Conservation (phyloP, 345 rosid species). For the Hibiscus mutabilis region DNA sequence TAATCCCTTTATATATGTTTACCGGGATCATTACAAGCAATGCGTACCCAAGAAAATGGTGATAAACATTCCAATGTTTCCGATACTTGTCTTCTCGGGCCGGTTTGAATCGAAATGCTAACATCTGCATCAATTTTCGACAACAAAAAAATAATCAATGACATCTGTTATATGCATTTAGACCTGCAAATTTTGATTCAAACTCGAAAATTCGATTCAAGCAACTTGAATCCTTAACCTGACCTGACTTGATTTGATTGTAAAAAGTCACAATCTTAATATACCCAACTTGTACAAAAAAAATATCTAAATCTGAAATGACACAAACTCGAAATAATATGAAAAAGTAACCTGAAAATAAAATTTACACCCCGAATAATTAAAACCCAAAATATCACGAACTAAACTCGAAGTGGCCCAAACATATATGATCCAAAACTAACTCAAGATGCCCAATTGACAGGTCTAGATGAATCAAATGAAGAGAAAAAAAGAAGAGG, state of each 20-base stretch:
- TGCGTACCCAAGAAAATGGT: slow-evolving; percentile 43
- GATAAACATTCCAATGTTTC: slow-evolving; percentile 53
- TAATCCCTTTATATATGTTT: slow-evolving; percentile 41
- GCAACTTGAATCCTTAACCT: too few relatives aligned
- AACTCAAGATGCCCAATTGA: neutral
- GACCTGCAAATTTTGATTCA: neutral
- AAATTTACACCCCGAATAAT: too few relatives aligned
- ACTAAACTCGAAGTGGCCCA: too few relatives aligned
- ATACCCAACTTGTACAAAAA: too few relatives aligned
- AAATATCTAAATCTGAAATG: too few relatives aligned
- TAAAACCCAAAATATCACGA: too few relatives aligned
- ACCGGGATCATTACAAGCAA: slow-evolving; percentile 31
- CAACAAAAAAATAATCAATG: neutral
- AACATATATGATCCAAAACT: neutral
- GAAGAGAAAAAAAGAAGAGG: neutral
- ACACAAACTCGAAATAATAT: too few relatives aligned
- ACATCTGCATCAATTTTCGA: slow-evolving; percentile 19
- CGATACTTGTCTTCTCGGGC: slow-evolving; percentile 23
- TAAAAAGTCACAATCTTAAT: neutral
- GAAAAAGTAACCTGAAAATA: too few relatives aligned
- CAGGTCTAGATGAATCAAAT: neutral
- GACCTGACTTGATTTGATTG: too few relatives aligned
- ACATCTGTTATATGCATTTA: neutral
- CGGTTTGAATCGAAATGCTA: slow-evolving; percentile 36
- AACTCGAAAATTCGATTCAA: neutral